A percentile compares a stretch with the other conserved stretches of the same genome.
Conservation (phyloP, 495 filamentous ascomycete genomes). For the Penicillium silybi region DNA sequence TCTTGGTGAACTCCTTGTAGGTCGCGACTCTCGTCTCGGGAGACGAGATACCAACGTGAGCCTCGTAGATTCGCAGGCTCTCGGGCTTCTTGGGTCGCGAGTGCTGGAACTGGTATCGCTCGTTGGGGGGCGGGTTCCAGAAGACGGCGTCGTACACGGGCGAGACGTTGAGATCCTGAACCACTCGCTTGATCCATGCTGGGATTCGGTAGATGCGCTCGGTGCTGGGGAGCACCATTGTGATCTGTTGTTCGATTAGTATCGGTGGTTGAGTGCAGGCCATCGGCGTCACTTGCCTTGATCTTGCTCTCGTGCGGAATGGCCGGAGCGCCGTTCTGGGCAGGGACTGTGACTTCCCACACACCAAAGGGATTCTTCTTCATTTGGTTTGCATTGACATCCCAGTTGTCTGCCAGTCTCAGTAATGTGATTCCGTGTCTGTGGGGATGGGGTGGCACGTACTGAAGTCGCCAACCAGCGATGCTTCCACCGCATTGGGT, state of each 20-base stretch:
- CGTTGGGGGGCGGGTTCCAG: slow-evolving; percentile 83
- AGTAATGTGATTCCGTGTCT: slow-evolving; percentile 21
- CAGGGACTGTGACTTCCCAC: slow-evolving; percentile 77
- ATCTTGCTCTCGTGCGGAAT: slow-evolving; percentile 93
- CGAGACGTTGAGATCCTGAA: slow-evolving; percentile 83
- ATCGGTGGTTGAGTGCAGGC: background rate
- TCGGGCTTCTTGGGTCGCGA: slow-evolving; percentile 75
- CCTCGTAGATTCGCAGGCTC: slow-evolving; percentile 90
- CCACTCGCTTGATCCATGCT: slow-evolving; percentile 95
- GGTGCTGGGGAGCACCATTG: slow-evolving; percentile 72
- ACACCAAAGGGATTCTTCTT: slow-evolving; percentile 79
- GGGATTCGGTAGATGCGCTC: slow-evolving; percentile 85
- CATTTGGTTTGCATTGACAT: slow-evolving; percentile 78
- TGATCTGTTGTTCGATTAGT: slow-evolving; percentile 56
- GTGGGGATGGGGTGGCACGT: slow-evolving; percentile 21
- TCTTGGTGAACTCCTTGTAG: slow-evolving; percentile 94
- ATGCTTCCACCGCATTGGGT: slow-evolving; percentile 76
- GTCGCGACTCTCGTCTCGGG: slow-evolving; percentile 83
- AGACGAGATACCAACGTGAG: slow-evolving; percentile 95
- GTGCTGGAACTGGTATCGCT: slow-evolving; percentile 80
- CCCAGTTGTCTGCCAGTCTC: slow-evolving; percentile 74
- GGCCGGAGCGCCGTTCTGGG: slow-evolving; percentile 66
- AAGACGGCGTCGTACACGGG: slow-evolving; percentile 92
- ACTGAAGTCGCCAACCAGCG: slow-evolving; percentile 97
- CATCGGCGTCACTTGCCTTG: slow-evolving; percentile 56